Conservation (phyloP, 2,329 filamentous ascomycete genomes). For the Verticillium dahliae region DNA sequence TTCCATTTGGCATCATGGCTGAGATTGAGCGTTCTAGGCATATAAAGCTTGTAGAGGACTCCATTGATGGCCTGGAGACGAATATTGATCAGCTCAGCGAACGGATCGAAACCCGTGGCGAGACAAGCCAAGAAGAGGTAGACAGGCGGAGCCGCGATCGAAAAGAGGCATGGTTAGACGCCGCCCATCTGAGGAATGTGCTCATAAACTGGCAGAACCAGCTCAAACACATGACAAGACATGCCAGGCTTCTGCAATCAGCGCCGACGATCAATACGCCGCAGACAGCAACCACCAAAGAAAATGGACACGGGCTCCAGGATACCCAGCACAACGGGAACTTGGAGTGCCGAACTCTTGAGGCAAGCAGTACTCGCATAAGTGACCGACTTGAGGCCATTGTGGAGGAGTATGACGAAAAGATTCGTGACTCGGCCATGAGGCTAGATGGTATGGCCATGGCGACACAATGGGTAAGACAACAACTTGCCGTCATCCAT, state of each 20-base stretch:
- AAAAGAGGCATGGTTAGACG: conserved; percentile 18
- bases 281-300: neutral
- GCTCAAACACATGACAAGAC: conserved; percentile 13
- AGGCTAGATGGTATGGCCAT: conserved; percentile 26
- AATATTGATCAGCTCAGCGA: conserved; percentile 15
- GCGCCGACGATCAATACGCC: neutral
- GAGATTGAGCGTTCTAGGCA: conserved; percentile 22
- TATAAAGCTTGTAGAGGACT: conserved; percentile 9
- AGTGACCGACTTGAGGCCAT: conserved; percentile 14
- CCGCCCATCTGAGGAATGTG: conserved; percentile 16
- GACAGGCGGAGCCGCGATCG: conserved; percentile 5
- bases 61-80: conserved; percentile 15
- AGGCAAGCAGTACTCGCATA: conserved; percentile 8
- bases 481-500: no score
- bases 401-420: conserved; percentile 22
- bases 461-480: conserved; percentile 24
- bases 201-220: conserved; percentile 18
- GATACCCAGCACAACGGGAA: neutral
- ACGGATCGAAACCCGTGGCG: neutral
- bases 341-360: neutral
- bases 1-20: conserved; percentile 21
- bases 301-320: neutral
- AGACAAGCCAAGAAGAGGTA: neutral
- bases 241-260: conserved; percentile 9
- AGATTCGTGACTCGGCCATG: conserved; percentile 23